Percentiles rank a stretch among this genome's conserved stretches.
Conservation (phyloP, 768 basidiomycete species). For the Phanerochaete carnosa region DNA sequence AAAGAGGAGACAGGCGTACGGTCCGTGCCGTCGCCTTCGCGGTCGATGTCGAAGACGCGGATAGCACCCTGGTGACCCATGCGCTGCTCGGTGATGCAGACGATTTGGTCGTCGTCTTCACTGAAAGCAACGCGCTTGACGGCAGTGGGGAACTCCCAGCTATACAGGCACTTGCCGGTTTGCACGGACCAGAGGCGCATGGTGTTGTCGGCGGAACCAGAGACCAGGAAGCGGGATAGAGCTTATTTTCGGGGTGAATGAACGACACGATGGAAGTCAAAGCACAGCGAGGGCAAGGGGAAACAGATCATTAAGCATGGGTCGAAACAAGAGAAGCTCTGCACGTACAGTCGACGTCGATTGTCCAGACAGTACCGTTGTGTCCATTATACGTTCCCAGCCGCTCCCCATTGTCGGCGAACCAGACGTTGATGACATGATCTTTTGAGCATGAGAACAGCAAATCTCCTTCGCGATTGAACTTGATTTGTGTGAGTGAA, state of each 20-base stretch:
- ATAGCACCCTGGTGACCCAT: slow-evolving; percentile 93
- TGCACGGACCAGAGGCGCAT: slow-evolving; percentile 88
- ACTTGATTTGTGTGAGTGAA: slow-evolving; percentile 95
- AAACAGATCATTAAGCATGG: not conserved
- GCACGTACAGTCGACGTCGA: slow-evolving; percentile 87
- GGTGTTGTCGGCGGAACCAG: slow-evolving; percentile 92
- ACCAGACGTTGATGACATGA: slow-evolving; percentile 94
- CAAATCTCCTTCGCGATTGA: slow-evolving; percentile 94
- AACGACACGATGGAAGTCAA: not conserved
- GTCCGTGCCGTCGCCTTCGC: slow-evolving; percentile 73
- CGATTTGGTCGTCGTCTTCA: slow-evolving; percentile 76
- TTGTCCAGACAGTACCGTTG: slow-evolving; percentile 96
- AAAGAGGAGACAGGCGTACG: slow-evolving; percentile 49
- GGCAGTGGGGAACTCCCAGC: slow-evolving; percentile 98
- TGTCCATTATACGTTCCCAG: slow-evolving; percentile 95
- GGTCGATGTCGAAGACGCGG: slow-evolving; percentile 84
- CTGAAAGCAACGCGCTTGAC: slow-evolving; percentile 95
- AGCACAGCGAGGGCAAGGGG: not conserved
- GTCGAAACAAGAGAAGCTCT: not conserved
- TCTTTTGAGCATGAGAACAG: slow-evolving; percentile 97
- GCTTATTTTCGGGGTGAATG: slow-evolving; percentile 40
- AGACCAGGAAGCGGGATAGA: slow-evolving; percentile 80
- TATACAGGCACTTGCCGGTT: slow-evolving; percentile 88
- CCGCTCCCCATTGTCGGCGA: slow-evolving; percentile 94
- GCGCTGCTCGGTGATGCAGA: slow-evolving; percentile 96